These are phyloP conservation scores for Phaffia tasmanica DNA, from an alignment of 768 basidiomycete species.

Conservation along the genomic window DNA sequence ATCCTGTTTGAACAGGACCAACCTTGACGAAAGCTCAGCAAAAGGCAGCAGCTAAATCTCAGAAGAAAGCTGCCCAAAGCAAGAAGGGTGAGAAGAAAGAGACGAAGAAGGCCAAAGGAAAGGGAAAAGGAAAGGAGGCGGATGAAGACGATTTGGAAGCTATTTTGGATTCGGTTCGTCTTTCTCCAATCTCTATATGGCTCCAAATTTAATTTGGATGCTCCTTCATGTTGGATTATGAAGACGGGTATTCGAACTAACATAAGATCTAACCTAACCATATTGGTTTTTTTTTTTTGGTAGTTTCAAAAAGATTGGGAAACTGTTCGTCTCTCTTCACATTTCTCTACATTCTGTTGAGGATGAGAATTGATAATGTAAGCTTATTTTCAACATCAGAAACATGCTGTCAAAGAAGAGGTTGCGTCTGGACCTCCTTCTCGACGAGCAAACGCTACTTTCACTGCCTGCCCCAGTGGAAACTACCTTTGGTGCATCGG, in stretches of 20 bases:
- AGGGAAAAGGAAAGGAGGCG: slow-evolving; percentile 44
- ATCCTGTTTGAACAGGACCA: too few relatives aligned
- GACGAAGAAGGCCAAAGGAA: slow-evolving; percentile 33
- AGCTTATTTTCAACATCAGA: slow-evolving; percentile 8
- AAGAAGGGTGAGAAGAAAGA: slow-evolving; percentile 57
- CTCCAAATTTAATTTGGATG: slow-evolving; percentile 3
- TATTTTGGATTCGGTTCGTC: slow-evolving; percentile 54
- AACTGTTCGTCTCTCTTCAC: slow-evolving; percentile 40
- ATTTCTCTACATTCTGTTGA: background rate
- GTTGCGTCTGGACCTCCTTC: slow-evolving; percentile 70
- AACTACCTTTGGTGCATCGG: slow-evolving; percentile 56
- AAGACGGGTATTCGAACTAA: background rate
- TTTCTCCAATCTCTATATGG: slow-evolving; percentile 4
- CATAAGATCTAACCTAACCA: background rate
- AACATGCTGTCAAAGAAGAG: slow-evolving; percentile 72
- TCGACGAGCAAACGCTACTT: slow-evolving; percentile 67
- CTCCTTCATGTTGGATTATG: background rate
- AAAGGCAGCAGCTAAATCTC: slow-evolving; percentile 45
- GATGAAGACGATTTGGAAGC: slow-evolving; percentile 62
- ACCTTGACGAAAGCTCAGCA: slow-evolving; percentile 11
- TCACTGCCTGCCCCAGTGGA: slow-evolving; percentile 67
- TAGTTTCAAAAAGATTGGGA: slow-evolving; percentile 63
- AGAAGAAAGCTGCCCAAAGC: slow-evolving; percentile 52
- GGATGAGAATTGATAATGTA: background rate
- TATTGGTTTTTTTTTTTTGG: slow-evolving; percentile 4